Conservation (phyloP, 2,329 filamentous ascomycete genomes). For the Achaetomium macrosporum region DNA sequence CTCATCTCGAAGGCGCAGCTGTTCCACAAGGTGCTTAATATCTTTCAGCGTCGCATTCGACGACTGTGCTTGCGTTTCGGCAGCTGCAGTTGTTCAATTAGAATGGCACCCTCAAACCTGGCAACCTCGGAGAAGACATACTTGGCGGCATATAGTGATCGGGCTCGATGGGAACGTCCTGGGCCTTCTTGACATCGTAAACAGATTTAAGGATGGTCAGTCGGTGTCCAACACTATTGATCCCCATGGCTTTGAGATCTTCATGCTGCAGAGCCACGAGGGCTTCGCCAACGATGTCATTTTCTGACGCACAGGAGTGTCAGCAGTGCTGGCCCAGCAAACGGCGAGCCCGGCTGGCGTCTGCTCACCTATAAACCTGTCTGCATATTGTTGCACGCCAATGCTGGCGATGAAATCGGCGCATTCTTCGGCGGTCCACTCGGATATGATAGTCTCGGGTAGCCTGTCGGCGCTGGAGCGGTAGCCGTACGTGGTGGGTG, state of each 20-base stretch:
- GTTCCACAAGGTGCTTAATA: slow-evolving; percentile 83
- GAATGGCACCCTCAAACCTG: not conserved
- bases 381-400: slow-evolving; percentile 75
- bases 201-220: slow-evolving; percentile 93
- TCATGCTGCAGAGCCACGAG: slow-evolving; percentile 84
- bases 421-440: slow-evolving; percentile 82
- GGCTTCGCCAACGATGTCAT: slow-evolving; percentile 89
- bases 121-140: slow-evolving; percentile 43
- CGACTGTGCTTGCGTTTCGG: slow-evolving; percentile 81
- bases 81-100: slow-evolving; percentile 51
- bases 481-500: slow-evolving; percentile 71
- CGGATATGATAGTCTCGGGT: slow-evolving; percentile 68
- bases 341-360: not conserved
- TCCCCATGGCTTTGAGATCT: slow-evolving; percentile 91
- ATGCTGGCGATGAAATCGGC: slow-evolving; percentile 80
- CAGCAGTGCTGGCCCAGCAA: not conserved
- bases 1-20: slow-evolving; percentile 84
- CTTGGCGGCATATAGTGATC: slow-evolving; percentile 92
- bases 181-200: slow-evolving; percentile 92
- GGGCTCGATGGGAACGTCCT: slow-evolving; percentile 83
- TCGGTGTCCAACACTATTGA: slow-evolving; percentile 86
- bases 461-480: slow-evolving; percentile 58
- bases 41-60: slow-evolving; percentile 87
- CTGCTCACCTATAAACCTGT: slow-evolving; percentile 71
- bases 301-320: slow-evolving; percentile 52